These are phyloP conservation scores for Gossypium herbaceum DNA, from an alignment of 345 rosid genomes.

Conservation along the genomic window DNA sequence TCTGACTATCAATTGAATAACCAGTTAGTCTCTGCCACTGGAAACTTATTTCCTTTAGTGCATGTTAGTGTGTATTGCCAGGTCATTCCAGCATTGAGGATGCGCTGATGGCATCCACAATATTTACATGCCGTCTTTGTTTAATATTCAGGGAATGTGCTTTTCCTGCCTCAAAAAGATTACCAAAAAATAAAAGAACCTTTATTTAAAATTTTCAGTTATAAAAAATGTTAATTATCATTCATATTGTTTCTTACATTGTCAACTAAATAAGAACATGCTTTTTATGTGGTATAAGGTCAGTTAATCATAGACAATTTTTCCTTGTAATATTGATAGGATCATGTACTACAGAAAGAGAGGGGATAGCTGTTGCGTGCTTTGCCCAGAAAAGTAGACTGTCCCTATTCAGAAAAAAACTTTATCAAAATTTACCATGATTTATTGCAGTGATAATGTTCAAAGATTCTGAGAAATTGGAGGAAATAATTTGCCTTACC, in stretches of 20 bases:
- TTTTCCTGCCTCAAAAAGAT: no score
- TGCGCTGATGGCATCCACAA: not conserved
- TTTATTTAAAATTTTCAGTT: not conserved
- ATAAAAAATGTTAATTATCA: not conserved
- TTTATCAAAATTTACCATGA: no score
- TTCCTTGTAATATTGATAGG: not conserved
- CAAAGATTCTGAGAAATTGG: no score
- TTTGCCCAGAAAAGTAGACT: no score
- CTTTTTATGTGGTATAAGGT: not conserved
- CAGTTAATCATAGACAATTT: not conserved
- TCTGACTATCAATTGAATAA: not conserved
- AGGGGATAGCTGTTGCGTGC: no score
- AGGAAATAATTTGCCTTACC: no score
- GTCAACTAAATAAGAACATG: not conserved
- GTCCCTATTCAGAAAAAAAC: no score
- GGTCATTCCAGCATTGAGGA: not conserved
- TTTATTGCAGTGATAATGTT: no score
- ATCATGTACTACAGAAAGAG: not conserved
- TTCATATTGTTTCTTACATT: not conserved
- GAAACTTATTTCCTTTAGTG: not conserved
- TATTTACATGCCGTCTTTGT: not conserved
- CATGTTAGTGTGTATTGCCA: not conserved
- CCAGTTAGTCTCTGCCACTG: not conserved
- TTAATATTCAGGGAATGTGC: not conserved
- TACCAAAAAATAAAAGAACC: not conserved